Conservation (phyloP, 2,329 filamentous ascomycete species). For the Diplodia corticola region DNA sequence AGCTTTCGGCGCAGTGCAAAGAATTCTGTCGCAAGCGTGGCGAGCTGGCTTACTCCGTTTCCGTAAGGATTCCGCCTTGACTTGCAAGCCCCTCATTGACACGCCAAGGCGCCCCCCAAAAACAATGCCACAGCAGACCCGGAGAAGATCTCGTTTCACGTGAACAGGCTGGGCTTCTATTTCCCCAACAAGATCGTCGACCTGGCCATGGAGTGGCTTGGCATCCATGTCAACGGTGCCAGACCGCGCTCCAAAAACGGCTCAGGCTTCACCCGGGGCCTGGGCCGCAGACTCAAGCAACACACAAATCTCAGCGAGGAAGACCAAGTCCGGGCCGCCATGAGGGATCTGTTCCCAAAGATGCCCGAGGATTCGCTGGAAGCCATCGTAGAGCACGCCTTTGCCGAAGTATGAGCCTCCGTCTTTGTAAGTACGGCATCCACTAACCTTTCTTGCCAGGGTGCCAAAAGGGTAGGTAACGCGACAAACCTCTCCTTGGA, state of each 20-base stretch:
- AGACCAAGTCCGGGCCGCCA: conserved; percentile 58
- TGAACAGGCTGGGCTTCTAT: conserved; percentile 63
- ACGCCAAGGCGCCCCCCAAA: conserved; percentile 41
- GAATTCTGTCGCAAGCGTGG: conserved; percentile 58
- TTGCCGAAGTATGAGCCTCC: conserved; percentile 52
- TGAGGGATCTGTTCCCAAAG: conserved; percentile 63
- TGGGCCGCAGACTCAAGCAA: conserved; percentile 21
- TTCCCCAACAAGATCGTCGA: conserved; percentile 62
- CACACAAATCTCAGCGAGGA: conserved; percentile 1
- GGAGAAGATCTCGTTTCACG: conserved; percentile 59
- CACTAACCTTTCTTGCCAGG: conserved; percentile 40
- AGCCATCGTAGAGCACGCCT: conserved; percentile 61
- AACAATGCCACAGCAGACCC: conserved; percentile 52
- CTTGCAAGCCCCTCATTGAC: conserved; percentile 25
- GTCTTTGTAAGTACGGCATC: background rate
- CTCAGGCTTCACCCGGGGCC: conserved; percentile 37
- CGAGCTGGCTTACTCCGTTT: conserved; percentile 58
- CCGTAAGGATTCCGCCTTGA: conserved; percentile 49
- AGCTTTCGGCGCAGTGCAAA: conserved; percentile 58
- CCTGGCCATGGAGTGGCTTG: conserved; percentile 55
- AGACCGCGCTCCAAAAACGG: conserved; percentile 27
- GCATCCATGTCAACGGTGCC: conserved; percentile 33
- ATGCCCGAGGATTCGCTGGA: conserved; percentile 60
- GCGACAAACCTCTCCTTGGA: conserved; percentile 55
- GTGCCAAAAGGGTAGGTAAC: conserved; percentile 59